Percentiles rank a stretch among this genome's conserved stretches.
Conservation (phyloP, 192 early-diverging fungal species). For the Anaeromyces robustus region DNA sequence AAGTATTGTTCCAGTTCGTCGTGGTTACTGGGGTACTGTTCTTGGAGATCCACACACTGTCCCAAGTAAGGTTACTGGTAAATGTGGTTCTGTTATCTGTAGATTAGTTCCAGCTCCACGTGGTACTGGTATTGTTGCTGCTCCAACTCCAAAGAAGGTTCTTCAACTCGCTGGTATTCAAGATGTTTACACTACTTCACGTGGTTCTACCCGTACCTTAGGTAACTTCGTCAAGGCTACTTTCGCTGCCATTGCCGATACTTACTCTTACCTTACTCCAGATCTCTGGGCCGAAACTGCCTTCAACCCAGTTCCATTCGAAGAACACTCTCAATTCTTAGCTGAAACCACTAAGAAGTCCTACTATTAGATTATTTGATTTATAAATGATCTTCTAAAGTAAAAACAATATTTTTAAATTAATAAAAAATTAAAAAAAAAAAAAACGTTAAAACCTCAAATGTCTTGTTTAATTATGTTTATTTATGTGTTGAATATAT, state of each 20-base stretch:
- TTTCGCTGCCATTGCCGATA: neutral
- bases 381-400: too few relatives aligned
- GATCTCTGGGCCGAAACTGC: conserved; percentile 86
- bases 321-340: neutral
- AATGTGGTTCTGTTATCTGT: conserved; percentile 69
- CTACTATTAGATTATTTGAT: neutral
- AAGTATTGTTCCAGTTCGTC: conserved; percentile 91
- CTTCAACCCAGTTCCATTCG: conserved; percentile 27
- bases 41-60: conserved; percentile 97
- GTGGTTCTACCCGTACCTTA: conserved; percentile 93
- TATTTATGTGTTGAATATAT: too few relatives aligned
- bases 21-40: conserved; percentile 95
- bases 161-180: conserved; percentile 91
- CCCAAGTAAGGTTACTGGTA: conserved; percentile 80
- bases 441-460: too few relatives aligned
- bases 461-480: too few relatives aligned
- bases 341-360: neutral
- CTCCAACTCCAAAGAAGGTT: conserved; percentile 94
- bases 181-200: conserved; percentile 93
- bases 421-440: too few relatives aligned
- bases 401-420: too few relatives aligned
- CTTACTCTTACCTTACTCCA: neutral
- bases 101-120: conserved; percentile 96
- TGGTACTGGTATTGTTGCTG: conserved; percentile 97
- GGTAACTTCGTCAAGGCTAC: conserved; percentile 99